phyloP scores from a whole-genome alignment of 495 filamentous ascomycete genomes.

The Podospora pseudoanserina region DNA sequence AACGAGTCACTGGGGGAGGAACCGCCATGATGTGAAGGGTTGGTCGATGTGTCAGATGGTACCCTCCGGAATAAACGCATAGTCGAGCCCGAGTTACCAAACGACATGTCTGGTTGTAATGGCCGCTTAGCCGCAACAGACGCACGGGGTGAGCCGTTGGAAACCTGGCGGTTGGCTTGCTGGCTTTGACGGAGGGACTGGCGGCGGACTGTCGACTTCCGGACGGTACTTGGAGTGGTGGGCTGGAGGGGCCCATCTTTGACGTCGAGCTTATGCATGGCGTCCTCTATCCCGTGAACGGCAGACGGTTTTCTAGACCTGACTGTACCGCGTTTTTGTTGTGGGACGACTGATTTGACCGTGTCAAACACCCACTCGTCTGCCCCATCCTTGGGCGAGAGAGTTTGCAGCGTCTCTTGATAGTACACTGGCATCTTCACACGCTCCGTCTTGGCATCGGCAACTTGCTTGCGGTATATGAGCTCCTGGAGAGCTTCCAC shows the following conservation, averaged over 20 bases:
- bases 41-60: conserved; percentile 60
- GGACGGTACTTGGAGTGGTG: conserved; percentile 50
- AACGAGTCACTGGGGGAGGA: conserved; percentile 32
- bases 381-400: conserved; percentile 62
- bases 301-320: conserved; percentile 54
- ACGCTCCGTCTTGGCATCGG: conserved; percentile 62
- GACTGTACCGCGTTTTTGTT: conserved; percentile 37
- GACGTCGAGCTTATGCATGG: conserved; percentile 57
- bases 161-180: conserved; percentile 28
- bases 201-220: conserved; percentile 47
- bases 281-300: conserved; percentile 50
- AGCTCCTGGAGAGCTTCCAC: conserved; percentile 82
- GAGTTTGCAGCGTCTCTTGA: conserved; percentile 81
- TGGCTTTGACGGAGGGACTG: conserved; percentile 40
- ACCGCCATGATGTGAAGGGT: conserved; percentile 33
- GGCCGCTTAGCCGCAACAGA: conserved; percentile 67
- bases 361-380: conserved; percentile 99
- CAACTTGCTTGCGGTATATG: conserved; percentile 77
- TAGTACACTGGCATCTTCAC: conserved; percentile 70
- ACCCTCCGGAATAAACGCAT: conserved; percentile 86
- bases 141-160: conserved; percentile 43
- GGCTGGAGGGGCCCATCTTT: conserved; percentile 54
- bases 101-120: conserved; percentile 76
- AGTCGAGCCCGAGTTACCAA: conserved; percentile 86
- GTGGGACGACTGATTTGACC: conserved; percentile 59